These are phyloP conservation scores for Ramalina intermedia DNA, from an alignment of 495 filamentous ascomycete genomes.

Conservation along the genomic window DNA sequence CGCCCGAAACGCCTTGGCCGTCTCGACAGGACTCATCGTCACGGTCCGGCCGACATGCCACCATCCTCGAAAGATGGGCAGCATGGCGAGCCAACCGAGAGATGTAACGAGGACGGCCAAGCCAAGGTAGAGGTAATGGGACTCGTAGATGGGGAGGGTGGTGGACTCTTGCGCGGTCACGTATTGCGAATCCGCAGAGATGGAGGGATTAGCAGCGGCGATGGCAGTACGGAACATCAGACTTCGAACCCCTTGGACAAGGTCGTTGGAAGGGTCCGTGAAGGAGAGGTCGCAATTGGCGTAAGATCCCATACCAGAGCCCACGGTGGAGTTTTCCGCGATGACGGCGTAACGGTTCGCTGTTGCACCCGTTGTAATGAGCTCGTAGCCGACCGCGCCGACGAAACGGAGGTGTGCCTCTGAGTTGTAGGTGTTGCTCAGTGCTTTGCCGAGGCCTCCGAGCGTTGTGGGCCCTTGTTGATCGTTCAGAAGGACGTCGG, in stretches of 20 bases:
- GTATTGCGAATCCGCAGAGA: neutral
- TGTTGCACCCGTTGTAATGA: neutral
- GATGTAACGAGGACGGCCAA: slow-evolving; percentile 3
- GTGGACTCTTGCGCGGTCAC: neutral
- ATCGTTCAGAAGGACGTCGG: neutral
- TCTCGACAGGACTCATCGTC: slow-evolving; percentile 12
- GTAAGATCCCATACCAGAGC: too few relatives aligned
- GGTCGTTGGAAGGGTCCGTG: slow-evolving; percentile 6
- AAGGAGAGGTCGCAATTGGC: slow-evolving; percentile 2
- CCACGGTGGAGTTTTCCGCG: neutral
- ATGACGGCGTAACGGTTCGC: neutral
- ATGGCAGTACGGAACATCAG: slow-evolving; percentile 11
- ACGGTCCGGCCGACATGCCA: slow-evolving; percentile 10
- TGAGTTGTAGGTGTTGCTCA: neutral
- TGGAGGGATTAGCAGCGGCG: neutral
- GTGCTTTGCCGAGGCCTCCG: neutral
- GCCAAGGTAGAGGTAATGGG: slow-evolving; percentile 8
- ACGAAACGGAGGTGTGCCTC: neutral
- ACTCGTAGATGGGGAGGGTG: slow-evolving; percentile 1
- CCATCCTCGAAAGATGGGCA: slow-evolving; percentile 10
- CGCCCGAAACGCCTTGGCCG: slow-evolving; percentile 15
- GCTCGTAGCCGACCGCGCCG: neutral
- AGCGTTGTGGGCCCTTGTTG: neutral
- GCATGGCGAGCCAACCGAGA: slow-evolving; percentile 1
- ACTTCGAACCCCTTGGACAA: neutral